Conservation (phyloP, 306 rosid species). For the Dryas octopetala region DNA sequence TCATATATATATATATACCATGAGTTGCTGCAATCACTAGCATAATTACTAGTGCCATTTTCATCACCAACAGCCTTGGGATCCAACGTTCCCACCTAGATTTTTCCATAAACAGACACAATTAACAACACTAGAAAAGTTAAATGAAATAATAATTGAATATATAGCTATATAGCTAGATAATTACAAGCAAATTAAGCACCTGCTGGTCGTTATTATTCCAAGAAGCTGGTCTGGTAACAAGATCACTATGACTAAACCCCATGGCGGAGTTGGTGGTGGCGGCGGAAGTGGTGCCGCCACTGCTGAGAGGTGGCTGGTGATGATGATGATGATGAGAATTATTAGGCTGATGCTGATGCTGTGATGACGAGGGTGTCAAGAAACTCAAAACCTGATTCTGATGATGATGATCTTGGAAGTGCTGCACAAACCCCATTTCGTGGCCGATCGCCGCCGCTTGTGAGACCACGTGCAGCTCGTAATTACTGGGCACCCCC, state of each 20-base stretch:
- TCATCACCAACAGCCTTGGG: constrained; percentile 70
- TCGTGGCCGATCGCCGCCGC: constrained; percentile 29
- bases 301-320: constrained; percentile 2
- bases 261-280: constrained; percentile 27
- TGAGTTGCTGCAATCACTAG: constrained; percentile 78
- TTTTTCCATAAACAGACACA: background rate
- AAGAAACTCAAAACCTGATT: constrained; percentile 80
- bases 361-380: constrained; percentile 45
- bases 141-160: background rate
- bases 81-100: constrained; percentile 62
- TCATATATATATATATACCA: constrained; percentile 38
- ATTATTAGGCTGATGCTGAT: constrained; percentile 11
- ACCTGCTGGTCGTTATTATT: constrained; percentile 62
- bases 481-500: too few relatives aligned
- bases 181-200: too few relatives aligned
- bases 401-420: constrained; percentile 45
- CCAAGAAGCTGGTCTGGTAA: constrained; percentile 56
- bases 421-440: constrained; percentile 68
- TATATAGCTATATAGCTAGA: background rate
- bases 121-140: constrained; percentile 15
- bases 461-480: too few relatives aligned
- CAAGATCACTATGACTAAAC: constrained; percentile 49
- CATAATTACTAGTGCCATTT: constrained; percentile 60
- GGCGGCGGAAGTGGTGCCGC: constrained; percentile 9
- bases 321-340: constrained; percentile 1